Evolutionary conservation across 108 stramenopile species (phyloP).

Genomic region (Nitzschia inconspicua): DNA sequence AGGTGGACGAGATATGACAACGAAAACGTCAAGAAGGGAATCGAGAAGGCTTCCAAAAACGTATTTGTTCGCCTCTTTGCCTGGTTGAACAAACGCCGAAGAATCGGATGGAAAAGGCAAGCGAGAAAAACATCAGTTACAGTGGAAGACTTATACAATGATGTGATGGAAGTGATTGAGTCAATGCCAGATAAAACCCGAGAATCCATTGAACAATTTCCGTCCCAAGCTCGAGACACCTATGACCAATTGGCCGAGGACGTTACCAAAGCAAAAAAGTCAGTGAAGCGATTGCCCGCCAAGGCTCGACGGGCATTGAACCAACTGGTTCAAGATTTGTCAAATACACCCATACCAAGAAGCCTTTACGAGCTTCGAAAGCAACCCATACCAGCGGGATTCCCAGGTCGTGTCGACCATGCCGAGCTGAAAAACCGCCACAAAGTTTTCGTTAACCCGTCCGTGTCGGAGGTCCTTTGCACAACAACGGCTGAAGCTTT

Average conservation of each 20-base stretch:
- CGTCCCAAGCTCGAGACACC: constrained; percentile 1
- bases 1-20: constrained; percentile 7
- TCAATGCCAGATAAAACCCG: constrained; percentile 5
- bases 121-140: background rate
- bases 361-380: constrained; percentile 51
- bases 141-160: constrained; percentile 6
- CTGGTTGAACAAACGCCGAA: constrained; percentile 12
- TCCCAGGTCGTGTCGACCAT: constrained; percentile 77
- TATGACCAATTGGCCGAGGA: constrained; percentile 1
- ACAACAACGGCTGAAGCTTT: constrained; percentile 76
- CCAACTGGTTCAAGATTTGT: constrained; percentile 9
- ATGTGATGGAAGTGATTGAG: constrained; percentile 13
- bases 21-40: background rate
- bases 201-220: constrained; percentile 2
- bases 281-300: background rate
- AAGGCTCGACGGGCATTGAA: constrained; percentile 7
- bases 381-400: constrained; percentile 69
- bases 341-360: constrained; percentile 36
- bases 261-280: constrained; percentile 1
- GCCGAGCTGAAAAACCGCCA: constrained; percentile 45
- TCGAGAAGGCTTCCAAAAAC: constrained; percentile 5
- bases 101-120: background rate
- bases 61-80: constrained; percentile 13
- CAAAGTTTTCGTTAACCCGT: constrained; percentile 86
- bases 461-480: constrained; percentile 77